Evolutionary conservation across 306 rosid genomes (phyloP).

Genomic region (Corylus americana): DNA sequence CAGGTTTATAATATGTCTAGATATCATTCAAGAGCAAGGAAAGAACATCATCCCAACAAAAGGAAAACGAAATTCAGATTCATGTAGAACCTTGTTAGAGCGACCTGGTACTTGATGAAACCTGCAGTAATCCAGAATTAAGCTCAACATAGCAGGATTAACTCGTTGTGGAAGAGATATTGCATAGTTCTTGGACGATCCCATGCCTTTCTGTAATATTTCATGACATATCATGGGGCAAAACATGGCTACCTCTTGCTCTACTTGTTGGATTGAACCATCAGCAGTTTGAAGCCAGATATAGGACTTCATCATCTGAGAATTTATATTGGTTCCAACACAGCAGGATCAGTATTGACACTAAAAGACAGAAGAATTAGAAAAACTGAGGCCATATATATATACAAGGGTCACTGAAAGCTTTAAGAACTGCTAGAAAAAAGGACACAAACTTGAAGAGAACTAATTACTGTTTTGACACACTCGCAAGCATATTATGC

Average conservation of each 20-base stretch:
- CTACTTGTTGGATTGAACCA: slow-evolving; percentile 94
- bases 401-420: not conserved
- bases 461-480: not conserved
- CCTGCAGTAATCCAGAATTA: slow-evolving; percentile 86
- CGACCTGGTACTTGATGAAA: slow-evolving; percentile 93
- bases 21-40: slow-evolving; percentile 5
- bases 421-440: not conserved
- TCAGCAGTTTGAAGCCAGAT: slow-evolving; percentile 90
- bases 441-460: not conserved
- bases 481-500: not conserved
- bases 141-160: slow-evolving; percentile 69
- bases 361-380: not conserved
- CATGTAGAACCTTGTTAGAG: slow-evolving; percentile 80
- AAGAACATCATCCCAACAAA: slow-evolving; percentile 5
- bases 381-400: not conserved
- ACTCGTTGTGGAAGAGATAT: slow-evolving; percentile 91
- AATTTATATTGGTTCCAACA: slow-evolving; percentile 18
- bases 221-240: slow-evolving; percentile 85
- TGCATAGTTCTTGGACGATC: slow-evolving; percentile 77
- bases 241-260: slow-evolving; percentile 92
- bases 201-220: slow-evolving; percentile 74
- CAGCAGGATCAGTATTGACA: slow-evolving; percentile 24
- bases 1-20: slow-evolving; percentile 4
- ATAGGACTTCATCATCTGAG: slow-evolving; percentile 80
- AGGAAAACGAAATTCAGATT: slow-evolving; percentile 23